Conservation (phyloP, 257 asterid species). For the Echites panduratus region DNA sequence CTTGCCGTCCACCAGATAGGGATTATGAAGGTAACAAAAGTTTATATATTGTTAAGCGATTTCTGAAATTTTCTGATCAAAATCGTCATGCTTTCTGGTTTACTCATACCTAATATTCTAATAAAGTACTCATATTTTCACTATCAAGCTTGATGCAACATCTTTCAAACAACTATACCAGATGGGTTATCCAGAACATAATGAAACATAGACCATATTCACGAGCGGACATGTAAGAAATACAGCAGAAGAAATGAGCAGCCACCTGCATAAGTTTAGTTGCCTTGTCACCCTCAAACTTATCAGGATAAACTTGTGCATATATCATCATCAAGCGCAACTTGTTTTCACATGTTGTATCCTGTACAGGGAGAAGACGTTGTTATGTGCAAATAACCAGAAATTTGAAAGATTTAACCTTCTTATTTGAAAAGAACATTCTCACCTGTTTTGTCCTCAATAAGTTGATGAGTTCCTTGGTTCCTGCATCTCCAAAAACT, state of each 20-base stretch:
- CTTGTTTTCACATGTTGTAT: slow-evolving; percentile 52
- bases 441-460: slow-evolving; percentile 63
- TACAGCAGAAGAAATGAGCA: neutral
- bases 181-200: neutral
- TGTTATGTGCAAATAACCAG: slow-evolving; percentile 14
- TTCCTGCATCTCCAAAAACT: slow-evolving; percentile 98
- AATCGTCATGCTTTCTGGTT: neutral
- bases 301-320: slow-evolving; percentile 83
- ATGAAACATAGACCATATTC: neutral
- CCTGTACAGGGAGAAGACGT: slow-evolving; percentile 38
- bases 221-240: neutral
- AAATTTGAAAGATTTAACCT: slow-evolving; percentile 5
- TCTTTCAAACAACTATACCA: neutral
- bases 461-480: slow-evolving; percentile 81
- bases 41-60: neutral
- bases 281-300: slow-evolving; percentile 92
- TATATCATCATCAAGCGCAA: slow-evolving; percentile 86
- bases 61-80: neutral
- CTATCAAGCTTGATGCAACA: neutral
- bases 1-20: neutral
- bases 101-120: neutral
- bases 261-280: slow-evolving; percentile 90
- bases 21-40: neutral
- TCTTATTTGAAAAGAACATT: neutral
- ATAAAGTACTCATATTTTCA: neutral